These are phyloP conservation scores for Leptographium flavum DNA, from an alignment of 2,329 filamentous ascomycete genomes.

Conservation along the genomic window DNA sequence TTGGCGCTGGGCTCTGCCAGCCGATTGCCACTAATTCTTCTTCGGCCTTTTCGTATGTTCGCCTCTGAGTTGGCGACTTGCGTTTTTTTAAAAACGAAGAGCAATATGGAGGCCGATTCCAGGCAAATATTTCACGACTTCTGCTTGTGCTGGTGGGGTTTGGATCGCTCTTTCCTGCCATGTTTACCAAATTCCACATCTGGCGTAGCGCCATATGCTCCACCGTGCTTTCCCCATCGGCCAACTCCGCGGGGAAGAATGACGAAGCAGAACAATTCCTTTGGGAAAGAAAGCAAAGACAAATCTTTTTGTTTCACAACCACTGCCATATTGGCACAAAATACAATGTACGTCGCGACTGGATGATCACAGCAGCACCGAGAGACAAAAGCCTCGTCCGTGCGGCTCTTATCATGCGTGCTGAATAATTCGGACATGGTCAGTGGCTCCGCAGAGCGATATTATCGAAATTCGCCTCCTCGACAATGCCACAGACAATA, in stretches of 20 bases:
- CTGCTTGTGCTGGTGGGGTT: too few relatives aligned
- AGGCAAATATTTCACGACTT: not conserved
- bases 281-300: too few relatives aligned
- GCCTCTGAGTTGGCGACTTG: not conserved
- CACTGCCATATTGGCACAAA: too few relatives aligned
- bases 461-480: too few relatives aligned
- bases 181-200: slow-evolving; percentile 9
- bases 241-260: not conserved
- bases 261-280: not conserved
- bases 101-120: too few relatives aligned
- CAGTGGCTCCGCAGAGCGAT: not conserved
- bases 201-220: not conserved
- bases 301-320: too few relatives aligned
- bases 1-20: too few relatives aligned
- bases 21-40: not conserved
- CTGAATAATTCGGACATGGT: not conserved
- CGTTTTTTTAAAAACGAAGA: too few relatives aligned
- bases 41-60: too few relatives aligned
- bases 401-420: not conserved
- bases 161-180: slow-evolving; percentile 1
- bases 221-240: not conserved
- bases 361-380: not conserved
- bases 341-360: too few relatives aligned
- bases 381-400: not conserved
- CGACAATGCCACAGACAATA: not conserved